Conservation (phyloP, 257 asterid species). For the Anisodus acutangulus region DNA sequence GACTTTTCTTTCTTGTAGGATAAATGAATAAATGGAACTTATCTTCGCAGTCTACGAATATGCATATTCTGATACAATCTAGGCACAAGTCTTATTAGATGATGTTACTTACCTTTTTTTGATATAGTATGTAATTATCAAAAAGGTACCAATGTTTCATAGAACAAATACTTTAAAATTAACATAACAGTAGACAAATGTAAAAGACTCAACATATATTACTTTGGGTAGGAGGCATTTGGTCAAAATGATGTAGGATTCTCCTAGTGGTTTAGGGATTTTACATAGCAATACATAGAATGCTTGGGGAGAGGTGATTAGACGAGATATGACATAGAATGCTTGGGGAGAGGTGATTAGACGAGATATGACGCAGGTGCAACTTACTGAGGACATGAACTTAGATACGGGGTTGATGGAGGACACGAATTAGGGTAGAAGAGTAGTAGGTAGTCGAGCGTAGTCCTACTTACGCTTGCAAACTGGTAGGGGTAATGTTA, state of each 20-base stretch:
- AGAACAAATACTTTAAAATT: not conserved
- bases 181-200: not conserved
- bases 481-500: no score
- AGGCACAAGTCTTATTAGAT: not conserved
- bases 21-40: slow-evolving; percentile 6
- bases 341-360: not conserved
- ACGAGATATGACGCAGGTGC: no score
- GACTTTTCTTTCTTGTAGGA: not conserved
- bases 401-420: no score
- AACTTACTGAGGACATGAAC: no score
- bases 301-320: not conserved
- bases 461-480: no score
- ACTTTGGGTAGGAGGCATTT: not conserved
- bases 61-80: not conserved
- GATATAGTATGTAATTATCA: not conserved
- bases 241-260: not conserved
- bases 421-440: no score
- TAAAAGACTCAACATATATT: not conserved
- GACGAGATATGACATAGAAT: not conserved
- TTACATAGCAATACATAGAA: not conserved
- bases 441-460: no score
- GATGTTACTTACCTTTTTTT: no score
- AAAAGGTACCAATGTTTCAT: not conserved
- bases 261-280: not conserved
- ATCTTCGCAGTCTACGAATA: not conserved